These are phyloP conservation scores for Globisporangium cystogenes DNA, from an alignment of 352 stramenopile species.

Conservation along the genomic window DNA sequence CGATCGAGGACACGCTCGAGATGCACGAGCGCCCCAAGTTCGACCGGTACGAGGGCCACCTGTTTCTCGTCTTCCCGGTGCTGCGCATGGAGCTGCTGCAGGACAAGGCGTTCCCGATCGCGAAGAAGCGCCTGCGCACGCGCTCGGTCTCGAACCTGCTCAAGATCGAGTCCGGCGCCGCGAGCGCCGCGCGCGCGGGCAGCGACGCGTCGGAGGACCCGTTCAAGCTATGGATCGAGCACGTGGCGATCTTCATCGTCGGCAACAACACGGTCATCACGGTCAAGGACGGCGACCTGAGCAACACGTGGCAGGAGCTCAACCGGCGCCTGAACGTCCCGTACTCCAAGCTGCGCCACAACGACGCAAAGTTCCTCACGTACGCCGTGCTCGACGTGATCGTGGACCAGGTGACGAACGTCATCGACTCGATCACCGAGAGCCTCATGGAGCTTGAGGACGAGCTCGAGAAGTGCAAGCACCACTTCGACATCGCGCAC, in stretches of 20 bases:
- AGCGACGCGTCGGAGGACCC: constrained; percentile 40
- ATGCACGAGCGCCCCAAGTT: constrained; percentile 86
- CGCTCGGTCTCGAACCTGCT: constrained; percentile 33
- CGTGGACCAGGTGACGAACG: constrained; percentile 75
- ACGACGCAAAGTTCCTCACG: constrained; percentile 83
- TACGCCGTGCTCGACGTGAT: constrained; percentile 87
- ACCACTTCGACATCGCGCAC: constrained; percentile 67
- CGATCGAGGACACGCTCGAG: constrained; percentile 84
- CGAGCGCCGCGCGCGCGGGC: not conserved
- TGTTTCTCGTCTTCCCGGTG: constrained; percentile 82
- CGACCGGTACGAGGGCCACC: constrained; percentile 77
- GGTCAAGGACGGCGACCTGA: constrained; percentile 64
- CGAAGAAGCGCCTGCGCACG: constrained; percentile 32
- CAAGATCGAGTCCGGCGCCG: constrained; percentile 24
- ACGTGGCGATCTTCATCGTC: constrained; percentile 81
- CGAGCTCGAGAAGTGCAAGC: constrained; percentile 53
- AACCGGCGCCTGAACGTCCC: constrained; percentile 66
- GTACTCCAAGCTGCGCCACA: constrained; percentile 89
- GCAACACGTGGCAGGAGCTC: constrained; percentile 69
- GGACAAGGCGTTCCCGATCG: constrained; percentile 21
- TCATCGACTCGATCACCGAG: constrained; percentile 74
- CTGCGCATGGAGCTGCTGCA: constrained; percentile 61
- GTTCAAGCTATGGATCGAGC: constrained; percentile 76
- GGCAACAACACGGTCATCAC: constrained; percentile 83
- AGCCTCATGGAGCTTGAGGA: constrained; percentile 75